Evolutionary conservation across 2,329 filamentous ascomycete genomes (phyloP).

Genomic region (Rhynchosporium agropyri): DNA sequence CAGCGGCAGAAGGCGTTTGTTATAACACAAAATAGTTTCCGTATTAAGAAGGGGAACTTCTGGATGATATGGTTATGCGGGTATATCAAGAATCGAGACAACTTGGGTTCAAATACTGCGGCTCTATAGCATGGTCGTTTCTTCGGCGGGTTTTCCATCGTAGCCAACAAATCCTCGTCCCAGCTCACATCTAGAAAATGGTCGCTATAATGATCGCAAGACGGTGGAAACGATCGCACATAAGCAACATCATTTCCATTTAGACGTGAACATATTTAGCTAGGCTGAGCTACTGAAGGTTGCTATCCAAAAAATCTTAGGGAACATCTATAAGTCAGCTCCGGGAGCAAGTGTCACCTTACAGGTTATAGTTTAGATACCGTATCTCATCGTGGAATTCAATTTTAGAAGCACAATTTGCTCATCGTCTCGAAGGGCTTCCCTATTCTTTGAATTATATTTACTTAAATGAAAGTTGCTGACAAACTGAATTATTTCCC

Average conservation of each 20-base stretch:
- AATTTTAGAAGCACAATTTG: background rate
- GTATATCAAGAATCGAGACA: constrained; percentile 61
- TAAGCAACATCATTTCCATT: too few species aligned
- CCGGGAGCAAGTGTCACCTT: background rate
- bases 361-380: background rate
- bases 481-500: background rate
- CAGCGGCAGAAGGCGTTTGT: constrained; percentile 45
- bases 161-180: constrained; percentile 31
- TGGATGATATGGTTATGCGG: constrained; percentile 65
- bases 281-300: background rate
- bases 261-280: too few species aligned
- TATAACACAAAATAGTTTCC: constrained; percentile 70
- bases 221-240: too few species aligned
- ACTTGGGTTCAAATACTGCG: constrained; percentile 57
- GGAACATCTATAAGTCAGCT: background rate
- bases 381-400: background rate
- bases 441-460: background rate
- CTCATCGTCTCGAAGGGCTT: background rate
- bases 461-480: background rate
- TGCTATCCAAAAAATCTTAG: background rate
- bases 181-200: constrained; percentile 13
- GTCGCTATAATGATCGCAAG: too few species aligned
- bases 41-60: constrained; percentile 66
- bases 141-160: constrained; percentile 48
- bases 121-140: constrained; percentile 54